Percentiles rank a stretch among this genome's conserved stretches.
phyloP scores from a whole-genome alignment of 148 eudicot species.

The Spergularia bocconei region DNA sequence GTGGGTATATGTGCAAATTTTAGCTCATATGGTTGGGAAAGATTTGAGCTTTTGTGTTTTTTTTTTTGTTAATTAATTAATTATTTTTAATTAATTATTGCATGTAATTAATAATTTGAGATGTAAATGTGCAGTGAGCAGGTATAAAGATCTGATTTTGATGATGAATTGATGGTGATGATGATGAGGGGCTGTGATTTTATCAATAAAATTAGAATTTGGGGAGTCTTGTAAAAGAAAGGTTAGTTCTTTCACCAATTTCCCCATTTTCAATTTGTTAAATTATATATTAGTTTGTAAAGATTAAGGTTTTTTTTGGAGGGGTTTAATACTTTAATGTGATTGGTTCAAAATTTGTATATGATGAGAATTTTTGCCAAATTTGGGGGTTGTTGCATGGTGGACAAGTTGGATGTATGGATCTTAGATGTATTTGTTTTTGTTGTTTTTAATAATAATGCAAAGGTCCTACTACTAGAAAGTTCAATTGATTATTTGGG shows the following conservation, averaged over 20 bases:
- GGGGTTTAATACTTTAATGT: background rate
- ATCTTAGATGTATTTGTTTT: slow-evolving; percentile 20
- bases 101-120: slow-evolving; percentile 3
- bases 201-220: slow-evolving; percentile 17
- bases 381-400: slow-evolving; percentile 7
- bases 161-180: background rate
- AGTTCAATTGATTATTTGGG: slow-evolving; percentile 13
- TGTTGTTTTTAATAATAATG: slow-evolving; percentile 7
- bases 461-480: slow-evolving; percentile 11
- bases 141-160: slow-evolving; percentile 25
- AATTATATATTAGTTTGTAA: background rate
- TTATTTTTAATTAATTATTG: background rate
- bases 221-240: slow-evolving; percentile 19
- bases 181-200: slow-evolving; percentile 5
- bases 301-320: background rate
- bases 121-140: slow-evolving; percentile 15
- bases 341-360: background rate
- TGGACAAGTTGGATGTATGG: slow-evolving; percentile 24
- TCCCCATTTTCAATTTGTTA: background rate
- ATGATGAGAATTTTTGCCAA: background rate
- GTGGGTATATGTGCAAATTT: too few species aligned
- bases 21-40: background rate
- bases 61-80: background rate
- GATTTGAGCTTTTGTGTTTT: background rate
- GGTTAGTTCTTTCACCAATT: slow-evolving; percentile 10